Conservation (phyloP, 2,329 filamentous ascomycete species). For the Ophiosphaerella narmari region DNA sequence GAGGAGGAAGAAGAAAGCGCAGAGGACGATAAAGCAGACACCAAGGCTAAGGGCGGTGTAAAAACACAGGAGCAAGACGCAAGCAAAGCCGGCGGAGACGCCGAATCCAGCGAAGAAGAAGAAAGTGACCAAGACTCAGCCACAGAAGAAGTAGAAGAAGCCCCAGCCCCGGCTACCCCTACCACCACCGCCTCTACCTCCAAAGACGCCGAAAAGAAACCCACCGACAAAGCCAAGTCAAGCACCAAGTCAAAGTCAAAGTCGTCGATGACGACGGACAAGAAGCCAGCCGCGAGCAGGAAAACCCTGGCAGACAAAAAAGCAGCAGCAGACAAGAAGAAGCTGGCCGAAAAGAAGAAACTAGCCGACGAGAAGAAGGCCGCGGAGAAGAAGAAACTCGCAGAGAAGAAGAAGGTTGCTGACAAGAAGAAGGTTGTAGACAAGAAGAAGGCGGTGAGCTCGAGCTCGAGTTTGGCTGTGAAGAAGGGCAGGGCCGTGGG, state of each 20-base stretch:
- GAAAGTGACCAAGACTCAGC: constrained; percentile 2
- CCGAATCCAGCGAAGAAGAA: constrained; percentile 4
- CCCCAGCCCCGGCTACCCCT: not conserved
- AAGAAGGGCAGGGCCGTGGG: constrained; percentile 11
- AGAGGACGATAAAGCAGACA: constrained; percentile 5
- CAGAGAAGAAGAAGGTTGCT: constrained; percentile 13
- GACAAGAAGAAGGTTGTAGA: constrained; percentile 6
- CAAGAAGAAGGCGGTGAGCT: constrained; percentile 8
- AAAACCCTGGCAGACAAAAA: not conserved
- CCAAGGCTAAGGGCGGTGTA: not conserved
- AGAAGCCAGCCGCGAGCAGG: not conserved
- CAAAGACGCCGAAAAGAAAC: not conserved
- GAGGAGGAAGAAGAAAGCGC: constrained; percentile 17
- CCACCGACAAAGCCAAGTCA: not conserved
- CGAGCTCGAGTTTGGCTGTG: not conserved
- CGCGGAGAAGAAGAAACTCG: constrained; percentile 6
- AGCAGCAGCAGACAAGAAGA: not conserved
- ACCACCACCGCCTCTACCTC: not conserved
- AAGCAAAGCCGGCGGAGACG: constrained; percentile 27
- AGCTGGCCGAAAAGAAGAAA: not conserved
- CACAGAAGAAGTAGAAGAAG: not conserved
- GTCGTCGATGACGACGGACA: not conserved
- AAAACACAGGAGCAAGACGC: constrained; percentile 8
- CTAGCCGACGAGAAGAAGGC: constrained; percentile 12
- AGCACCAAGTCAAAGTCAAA: not conserved